phyloP scores from a whole-genome alignment of 768 basidiomycete genomes.

The Russula foetens region DNA sequence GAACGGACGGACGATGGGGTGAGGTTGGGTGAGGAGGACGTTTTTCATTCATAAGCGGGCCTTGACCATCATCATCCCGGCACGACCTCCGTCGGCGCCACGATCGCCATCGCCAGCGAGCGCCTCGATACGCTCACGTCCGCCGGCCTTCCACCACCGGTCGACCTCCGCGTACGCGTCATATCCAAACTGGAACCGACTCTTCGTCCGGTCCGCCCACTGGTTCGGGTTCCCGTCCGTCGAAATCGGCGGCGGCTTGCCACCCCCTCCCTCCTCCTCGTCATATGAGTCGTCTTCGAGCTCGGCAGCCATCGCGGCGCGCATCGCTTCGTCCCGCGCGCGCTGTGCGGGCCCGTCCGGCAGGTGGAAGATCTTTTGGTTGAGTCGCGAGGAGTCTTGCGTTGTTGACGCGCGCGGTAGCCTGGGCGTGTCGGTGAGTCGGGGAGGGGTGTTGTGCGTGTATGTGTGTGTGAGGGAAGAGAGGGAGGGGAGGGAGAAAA shows the following conservation, averaged over 20 bases:
- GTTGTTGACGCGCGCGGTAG: slow-evolving; percentile 40
- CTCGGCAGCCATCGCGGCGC: slow-evolving; percentile 37
- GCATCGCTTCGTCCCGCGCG: slow-evolving; percentile 44
- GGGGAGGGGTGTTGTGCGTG: too few relatives aligned
- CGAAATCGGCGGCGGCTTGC: slow-evolving; percentile 22
- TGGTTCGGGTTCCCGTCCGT: slow-evolving; percentile 41
- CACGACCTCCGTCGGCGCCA: neutral
- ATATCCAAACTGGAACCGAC: slow-evolving; percentile 39
- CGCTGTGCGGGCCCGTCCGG: slow-evolving; percentile 46
- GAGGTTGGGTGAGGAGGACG: too few relatives aligned
- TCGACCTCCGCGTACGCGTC: slow-evolving; percentile 46
- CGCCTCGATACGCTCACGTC: slow-evolving; percentile 17
- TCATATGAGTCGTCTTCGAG: slow-evolving; percentile 24
- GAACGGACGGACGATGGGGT: too few relatives aligned
- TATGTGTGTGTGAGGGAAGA: neutral
- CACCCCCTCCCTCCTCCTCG: too few relatives aligned
- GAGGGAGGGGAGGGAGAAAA: neutral
- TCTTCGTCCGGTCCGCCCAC: slow-evolving; percentile 52
- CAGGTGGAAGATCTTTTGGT: slow-evolving; percentile 48
- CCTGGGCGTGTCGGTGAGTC: neutral
- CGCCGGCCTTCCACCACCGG: slow-evolving; percentile 38
- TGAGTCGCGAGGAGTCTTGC: slow-evolving; percentile 41
- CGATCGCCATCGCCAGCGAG: neutral
- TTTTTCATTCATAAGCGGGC: neutral
- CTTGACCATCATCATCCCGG: neutral